phyloP scores from a whole-genome alignment of 2,329 filamentous ascomycete species.

The Trichoderma citrinoviride region DNA sequence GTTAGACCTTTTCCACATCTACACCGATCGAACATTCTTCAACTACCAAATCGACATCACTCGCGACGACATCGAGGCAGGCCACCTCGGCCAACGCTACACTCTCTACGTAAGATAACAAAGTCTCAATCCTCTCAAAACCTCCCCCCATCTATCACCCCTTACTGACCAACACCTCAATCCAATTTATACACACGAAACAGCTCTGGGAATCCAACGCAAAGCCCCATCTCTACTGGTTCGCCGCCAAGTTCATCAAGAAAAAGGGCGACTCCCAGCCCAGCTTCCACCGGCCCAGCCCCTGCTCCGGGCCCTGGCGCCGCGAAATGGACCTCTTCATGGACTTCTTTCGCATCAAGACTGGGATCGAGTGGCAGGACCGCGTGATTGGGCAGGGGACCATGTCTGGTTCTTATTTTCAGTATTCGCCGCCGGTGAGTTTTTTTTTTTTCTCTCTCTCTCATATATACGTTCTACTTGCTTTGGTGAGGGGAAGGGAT shows the following conservation, averaged over 20 bases:
- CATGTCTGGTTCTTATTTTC: conserved; percentile 37
- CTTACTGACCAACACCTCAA: neutral
- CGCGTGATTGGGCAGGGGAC: conserved; percentile 41
- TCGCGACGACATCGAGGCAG: conserved; percentile 45
- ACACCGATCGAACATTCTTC: conserved; percentile 61
- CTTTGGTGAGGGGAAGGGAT: neutral
- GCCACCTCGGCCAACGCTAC: conserved; percentile 57
- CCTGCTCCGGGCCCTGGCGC: conserved; percentile 39
- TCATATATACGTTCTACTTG: neutral
- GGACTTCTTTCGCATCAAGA: conserved; percentile 56
- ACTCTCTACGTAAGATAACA: conserved; percentile 53
- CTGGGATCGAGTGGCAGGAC: conserved; percentile 59
- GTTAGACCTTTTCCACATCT: conserved; percentile 62
- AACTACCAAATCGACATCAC: conserved; percentile 61
- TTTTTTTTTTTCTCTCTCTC: neutral
- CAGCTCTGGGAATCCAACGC: conserved; percentile 67
- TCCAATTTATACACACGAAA: neutral
- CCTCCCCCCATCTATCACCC: neutral
- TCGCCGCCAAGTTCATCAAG: conserved; percentile 52
- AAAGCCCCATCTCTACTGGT: conserved; percentile 59
- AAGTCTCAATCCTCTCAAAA: neutral
- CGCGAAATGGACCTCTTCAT: conserved; percentile 52
- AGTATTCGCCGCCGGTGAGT: conserved; percentile 47
- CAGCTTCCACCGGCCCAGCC: conserved; percentile 40
- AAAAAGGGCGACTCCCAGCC: conserved; percentile 39